phyloP scores from a whole-genome alignment of 176 grass and related monocot genomes.

The Oryza coarctata region DNA sequence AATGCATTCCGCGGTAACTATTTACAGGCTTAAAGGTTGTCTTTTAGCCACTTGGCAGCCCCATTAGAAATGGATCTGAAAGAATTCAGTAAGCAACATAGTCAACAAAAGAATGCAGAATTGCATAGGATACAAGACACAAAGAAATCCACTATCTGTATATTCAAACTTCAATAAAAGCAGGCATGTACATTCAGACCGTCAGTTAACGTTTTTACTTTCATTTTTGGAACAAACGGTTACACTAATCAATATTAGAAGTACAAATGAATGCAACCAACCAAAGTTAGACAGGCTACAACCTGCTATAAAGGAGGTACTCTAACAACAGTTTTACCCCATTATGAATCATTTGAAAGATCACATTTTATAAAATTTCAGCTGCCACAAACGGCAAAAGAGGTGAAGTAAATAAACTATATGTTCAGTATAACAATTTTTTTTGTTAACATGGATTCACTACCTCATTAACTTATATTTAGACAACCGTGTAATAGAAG shows the following conservation, averaged over 20 bases:
- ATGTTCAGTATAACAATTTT: not conserved
- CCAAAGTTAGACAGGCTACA: not conserved
- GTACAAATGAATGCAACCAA: not conserved
- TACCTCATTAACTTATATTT: not conserved
- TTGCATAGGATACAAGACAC: not conserved
- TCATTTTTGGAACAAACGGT: not conserved
- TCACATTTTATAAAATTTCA: not conserved
- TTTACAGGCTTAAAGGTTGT: slow-evolving; percentile 65
- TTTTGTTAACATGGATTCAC: not conserved
- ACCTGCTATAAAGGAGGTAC: not conserved
- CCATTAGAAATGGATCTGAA: slow-evolving; percentile 60
- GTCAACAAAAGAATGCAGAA: not conserved
- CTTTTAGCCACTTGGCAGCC: slow-evolving; percentile 68
- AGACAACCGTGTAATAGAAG: not conserved
- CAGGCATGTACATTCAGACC: not conserved
- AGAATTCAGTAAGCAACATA: slow-evolving; percentile 17
- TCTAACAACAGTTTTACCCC: not conserved
- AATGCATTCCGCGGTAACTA: slow-evolving; percentile 15
- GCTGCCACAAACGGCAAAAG: not conserved
- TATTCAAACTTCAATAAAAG: slow-evolving; percentile 2
- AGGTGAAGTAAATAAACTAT: not conserved
- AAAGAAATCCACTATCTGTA: not conserved
- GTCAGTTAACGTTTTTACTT: not conserved
- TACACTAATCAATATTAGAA: not conserved
- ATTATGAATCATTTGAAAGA: not conserved